Percentiles rank a stretch among this genome's conserved stretches.
phyloP scores from a whole-genome alignment of 2,329 filamentous ascomycete genomes.

The Penicillium aurantiogriseum region DNA sequence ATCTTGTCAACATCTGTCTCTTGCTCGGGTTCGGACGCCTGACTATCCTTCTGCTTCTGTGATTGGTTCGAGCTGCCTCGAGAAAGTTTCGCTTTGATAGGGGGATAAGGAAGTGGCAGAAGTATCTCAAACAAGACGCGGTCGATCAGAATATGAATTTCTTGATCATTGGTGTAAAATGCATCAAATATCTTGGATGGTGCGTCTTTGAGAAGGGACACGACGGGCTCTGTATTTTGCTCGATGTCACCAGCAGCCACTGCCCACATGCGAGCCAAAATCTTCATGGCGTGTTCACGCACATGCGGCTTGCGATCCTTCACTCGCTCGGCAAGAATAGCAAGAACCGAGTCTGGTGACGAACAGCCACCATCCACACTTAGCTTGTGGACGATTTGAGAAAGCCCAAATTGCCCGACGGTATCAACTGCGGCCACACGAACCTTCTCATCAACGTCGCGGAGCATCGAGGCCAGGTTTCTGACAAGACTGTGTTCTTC shows the following conservation, averaged over 20 bases:
- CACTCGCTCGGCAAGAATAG: slow-evolving; percentile 79
- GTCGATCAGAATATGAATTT: slow-evolving; percentile 81
- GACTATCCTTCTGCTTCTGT: slow-evolving; percentile 52
- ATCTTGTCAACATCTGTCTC: slow-evolving; percentile 58
- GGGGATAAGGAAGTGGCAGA: slow-evolving; percentile 84
- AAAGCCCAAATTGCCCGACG: slow-evolving; percentile 75
- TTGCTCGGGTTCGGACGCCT: slow-evolving; percentile 37
- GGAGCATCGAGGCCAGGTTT: slow-evolving; percentile 74
- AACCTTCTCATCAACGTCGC: slow-evolving; percentile 87
- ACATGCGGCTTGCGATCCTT: slow-evolving; percentile 81
- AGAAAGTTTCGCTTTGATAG: slow-evolving; percentile 56
- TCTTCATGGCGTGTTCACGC: slow-evolving; percentile 79
- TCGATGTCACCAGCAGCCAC: slow-evolving; percentile 85
- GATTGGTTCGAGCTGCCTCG: slow-evolving; percentile 51
- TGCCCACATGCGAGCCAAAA: slow-evolving; percentile 88
- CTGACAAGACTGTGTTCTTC: slow-evolving; percentile 76
- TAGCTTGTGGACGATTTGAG: slow-evolving; percentile 77
- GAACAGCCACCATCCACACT: slow-evolving; percentile 72
- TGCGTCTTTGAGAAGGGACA: slow-evolving; percentile 72
- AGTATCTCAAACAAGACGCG: slow-evolving; percentile 82
- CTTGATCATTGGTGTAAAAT: slow-evolving; percentile 84
- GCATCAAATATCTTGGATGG: slow-evolving; percentile 83
- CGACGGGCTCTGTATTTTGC: slow-evolving; percentile 73
- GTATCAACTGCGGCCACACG: slow-evolving; percentile 84
- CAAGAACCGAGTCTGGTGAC: slow-evolving; percentile 74